phyloP scores from a whole-genome alignment of 192 early-diverging fungal genomes.

The Haplosporangium gracile region DNA sequence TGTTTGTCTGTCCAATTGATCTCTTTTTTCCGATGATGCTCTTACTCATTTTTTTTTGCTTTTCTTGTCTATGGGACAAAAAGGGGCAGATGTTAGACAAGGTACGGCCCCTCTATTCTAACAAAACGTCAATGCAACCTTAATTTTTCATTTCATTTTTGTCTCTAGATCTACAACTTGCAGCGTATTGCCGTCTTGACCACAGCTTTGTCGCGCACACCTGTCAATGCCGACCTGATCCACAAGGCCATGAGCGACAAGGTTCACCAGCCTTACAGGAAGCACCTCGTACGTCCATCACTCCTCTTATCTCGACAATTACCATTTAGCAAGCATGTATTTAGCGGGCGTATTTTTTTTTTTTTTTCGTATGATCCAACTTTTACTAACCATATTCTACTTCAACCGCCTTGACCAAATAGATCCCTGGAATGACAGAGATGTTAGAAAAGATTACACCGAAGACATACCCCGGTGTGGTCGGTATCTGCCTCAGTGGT shows the following conservation, averaged over 20 bases:
- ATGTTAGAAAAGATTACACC: slow-evolving; percentile 84
- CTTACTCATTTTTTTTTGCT: neutral
- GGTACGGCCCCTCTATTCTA: neutral
- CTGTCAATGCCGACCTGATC: slow-evolving; percentile 83
- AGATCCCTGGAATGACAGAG: slow-evolving; percentile 90
- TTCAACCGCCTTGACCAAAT: neutral
- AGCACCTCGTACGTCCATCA: slow-evolving; percentile 77
- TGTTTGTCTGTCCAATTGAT: neutral
- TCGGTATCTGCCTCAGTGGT: slow-evolving; percentile 95
- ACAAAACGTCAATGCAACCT: slow-evolving; percentile 6
- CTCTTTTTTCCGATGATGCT: neutral
- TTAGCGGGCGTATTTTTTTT: neutral
- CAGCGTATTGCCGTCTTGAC: slow-evolving; percentile 95
- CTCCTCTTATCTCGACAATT: neutral
- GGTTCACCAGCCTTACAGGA: slow-evolving; percentile 97
- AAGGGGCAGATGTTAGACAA: neutral
- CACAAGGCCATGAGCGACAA: slow-evolving; percentile 95
- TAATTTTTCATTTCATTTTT: slow-evolving; percentile 1
- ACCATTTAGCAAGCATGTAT: too few species aligned
- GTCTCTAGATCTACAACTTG: slow-evolving; percentile 83
- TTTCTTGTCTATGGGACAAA: neutral
- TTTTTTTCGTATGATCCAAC: neutral
- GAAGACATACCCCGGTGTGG: slow-evolving; percentile 81
- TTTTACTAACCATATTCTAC: neutral
- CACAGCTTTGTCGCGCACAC: slow-evolving; percentile 79